phyloP scores from a whole-genome alignment of 345 rosid genomes.

The Brassica rapa region DNA sequence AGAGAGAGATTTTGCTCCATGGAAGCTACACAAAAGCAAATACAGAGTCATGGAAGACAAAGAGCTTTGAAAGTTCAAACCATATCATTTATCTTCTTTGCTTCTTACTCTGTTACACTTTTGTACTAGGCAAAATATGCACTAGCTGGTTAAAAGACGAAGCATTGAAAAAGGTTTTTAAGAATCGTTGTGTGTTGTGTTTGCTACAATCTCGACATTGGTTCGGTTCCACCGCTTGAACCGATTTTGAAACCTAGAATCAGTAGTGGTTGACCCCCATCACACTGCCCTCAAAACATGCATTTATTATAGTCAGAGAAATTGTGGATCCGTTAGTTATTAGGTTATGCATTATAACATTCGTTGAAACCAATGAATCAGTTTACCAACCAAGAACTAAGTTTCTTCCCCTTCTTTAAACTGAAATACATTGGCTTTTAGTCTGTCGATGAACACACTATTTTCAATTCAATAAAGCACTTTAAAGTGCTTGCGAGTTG shows the following conservation, averaged over 20 bases:
- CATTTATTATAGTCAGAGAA: not conserved
- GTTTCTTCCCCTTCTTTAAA: no score
- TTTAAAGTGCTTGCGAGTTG: no score
- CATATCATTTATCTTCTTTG: not conserved
- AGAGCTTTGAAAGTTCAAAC: slow-evolving; percentile 9
- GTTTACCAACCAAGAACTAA: not conserved
- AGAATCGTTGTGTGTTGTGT: not conserved
- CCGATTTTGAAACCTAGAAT: not conserved
- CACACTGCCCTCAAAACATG: not conserved
- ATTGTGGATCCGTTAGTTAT: not conserved
- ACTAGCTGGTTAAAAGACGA: slow-evolving; percentile 1
- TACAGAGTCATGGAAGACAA: slow-evolving; percentile 12
- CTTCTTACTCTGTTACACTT: slow-evolving; percentile 3
- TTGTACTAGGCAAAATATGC: slow-evolving; percentile 18
- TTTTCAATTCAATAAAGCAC: no score
- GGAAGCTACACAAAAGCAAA: slow-evolving; percentile 2
- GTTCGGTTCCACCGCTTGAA: not conserved
- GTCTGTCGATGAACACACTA: not conserved
- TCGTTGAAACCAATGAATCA: not conserved
- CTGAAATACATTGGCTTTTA: not conserved
- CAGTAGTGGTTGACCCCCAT: not conserved
- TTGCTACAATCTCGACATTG: not conserved
- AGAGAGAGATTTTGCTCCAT: slow-evolving; percentile 8
- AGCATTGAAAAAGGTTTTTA: not conserved
- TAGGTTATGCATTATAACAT: not conserved